Percentiles rank a stretch among this genome's conserved stretches.
Conservation (phyloP, 148 eudicot genomes). For the Rhododendron griersonianum region DNA sequence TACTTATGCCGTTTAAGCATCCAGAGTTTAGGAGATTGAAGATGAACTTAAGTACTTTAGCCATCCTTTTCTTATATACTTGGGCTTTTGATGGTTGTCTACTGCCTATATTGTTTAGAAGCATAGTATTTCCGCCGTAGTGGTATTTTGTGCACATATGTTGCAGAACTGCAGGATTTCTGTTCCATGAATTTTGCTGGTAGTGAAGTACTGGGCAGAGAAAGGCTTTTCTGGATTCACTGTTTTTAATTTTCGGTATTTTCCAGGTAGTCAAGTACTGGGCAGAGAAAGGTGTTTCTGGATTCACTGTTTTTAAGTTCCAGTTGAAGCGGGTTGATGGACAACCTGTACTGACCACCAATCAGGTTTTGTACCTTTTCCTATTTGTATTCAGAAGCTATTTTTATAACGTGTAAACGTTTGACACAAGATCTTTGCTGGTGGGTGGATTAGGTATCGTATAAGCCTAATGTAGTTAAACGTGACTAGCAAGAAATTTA, state of each 20-base stretch:
- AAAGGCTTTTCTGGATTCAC: constrained; percentile 80
- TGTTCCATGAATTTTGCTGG: constrained; percentile 32
- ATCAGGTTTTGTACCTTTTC: constrained; percentile 40
- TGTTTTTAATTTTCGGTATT: constrained; percentile 54
- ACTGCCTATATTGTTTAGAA: background rate
- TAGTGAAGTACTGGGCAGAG: constrained; percentile 75
- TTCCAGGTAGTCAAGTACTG: constrained; percentile 68
- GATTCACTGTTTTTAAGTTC: constrained; percentile 75
- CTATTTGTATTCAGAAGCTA: background rate
- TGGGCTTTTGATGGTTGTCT: background rate
- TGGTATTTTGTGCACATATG: background rate
- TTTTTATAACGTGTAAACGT: background rate
- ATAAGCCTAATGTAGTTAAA: background rate
- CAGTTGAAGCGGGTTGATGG: constrained; percentile 71
- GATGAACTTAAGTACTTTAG: background rate
- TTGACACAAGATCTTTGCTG: background rate
- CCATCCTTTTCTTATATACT: background rate
- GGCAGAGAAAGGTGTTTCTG: constrained; percentile 88
- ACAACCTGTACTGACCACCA: constrained; percentile 73
- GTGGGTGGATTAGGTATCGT: background rate
- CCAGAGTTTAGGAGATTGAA: background rate
- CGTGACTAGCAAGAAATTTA: background rate
- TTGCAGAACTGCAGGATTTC: background rate
- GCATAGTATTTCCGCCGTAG: background rate
- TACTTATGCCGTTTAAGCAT: background rate